Evolutionary conservation across 345 rosid genomes (phyloP), one percentile per base, ranked within the genome.

Genomic region (Boechera divaricarpa): DNA sequence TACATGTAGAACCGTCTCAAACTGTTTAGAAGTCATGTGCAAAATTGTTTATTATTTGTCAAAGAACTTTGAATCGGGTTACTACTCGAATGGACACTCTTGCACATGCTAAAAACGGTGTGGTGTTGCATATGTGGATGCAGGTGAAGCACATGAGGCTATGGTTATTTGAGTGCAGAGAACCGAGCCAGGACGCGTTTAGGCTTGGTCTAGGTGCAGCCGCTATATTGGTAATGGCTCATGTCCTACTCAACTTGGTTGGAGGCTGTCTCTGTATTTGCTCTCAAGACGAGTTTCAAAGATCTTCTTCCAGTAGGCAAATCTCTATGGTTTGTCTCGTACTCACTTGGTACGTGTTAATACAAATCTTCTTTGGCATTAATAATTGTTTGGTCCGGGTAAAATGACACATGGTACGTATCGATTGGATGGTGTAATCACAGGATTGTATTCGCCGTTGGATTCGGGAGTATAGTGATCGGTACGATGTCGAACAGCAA

Each of bases 191-290:
- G 6, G 92, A 76, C 26, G 98, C 98, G 11, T 94, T 87, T 81
- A 87, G 82, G 85, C 82, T 89, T 15, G 99, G 98, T 45, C 70
- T 89, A 53, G 92, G 82, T 24, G 98, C 98, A 39, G 95, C 89
- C 8, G 88, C 68, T n/a, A 80, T 94, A 67, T 69, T 94, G 51
- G 83, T 38, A 3, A 13, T 87, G 15, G 97, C 97, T 57, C 99
- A 90, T 85, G 86, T 88, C 26, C 72, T 90, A 15, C 77, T 88
- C 16, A 94, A 86, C 77, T 77, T 92, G 70, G 72, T 94, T 1
- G 90, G 98, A 28, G 99, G 98, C 2, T 92, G 98, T 82, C 78
- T 77, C 56, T 94, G 97, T 62, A 82, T 92, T 67, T 92, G 98
- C 73, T 87, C 98, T 67, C 96, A 92, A 78, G 90, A 92, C 4